A percentile compares a stretch with the other conserved stretches of the same genome.
Evolutionary conservation across 192 early-diverging fungal species (phyloP).

Genomic region (Coemansia sp.): DNA sequence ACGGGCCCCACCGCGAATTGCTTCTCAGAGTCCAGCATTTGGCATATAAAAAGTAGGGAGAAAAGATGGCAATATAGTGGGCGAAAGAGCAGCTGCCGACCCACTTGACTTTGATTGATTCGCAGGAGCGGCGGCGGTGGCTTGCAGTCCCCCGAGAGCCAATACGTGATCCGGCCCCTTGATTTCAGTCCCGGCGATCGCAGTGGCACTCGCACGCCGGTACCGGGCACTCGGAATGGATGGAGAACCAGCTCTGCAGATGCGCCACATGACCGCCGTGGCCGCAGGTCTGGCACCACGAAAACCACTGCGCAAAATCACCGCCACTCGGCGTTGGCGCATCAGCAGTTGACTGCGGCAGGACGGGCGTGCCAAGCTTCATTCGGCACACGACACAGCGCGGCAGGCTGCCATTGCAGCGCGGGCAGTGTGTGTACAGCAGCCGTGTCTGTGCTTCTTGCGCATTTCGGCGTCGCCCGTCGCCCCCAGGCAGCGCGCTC

Average conservation of each 20-base stretch:
- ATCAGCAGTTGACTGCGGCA: slow-evolving; percentile 5
- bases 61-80: no score
- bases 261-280: slow-evolving; percentile 95
- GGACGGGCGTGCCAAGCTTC: slow-evolving; percentile 40
- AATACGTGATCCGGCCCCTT: no score
- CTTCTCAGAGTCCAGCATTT: no score
- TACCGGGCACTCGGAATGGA: slow-evolving; percentile 81
- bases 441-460: slow-evolving; percentile 31
- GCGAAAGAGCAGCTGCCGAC: no score
- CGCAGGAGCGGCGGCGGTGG: no score
- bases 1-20: slow-evolving; percentile 27
- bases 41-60: no score
- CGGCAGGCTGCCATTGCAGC: slow-evolving; percentile 32
- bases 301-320: slow-evolving; percentile 89
- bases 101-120: no score
- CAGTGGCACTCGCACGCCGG: slow-evolving; percentile 67
- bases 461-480: slow-evolving; percentile 15
- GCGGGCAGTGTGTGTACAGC: slow-evolving; percentile 35
- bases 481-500: neutral
- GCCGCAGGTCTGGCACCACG: slow-evolving; percentile 96
- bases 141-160: no score
- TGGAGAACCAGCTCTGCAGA: slow-evolving; percentile 86
- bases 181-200: slow-evolving; percentile 8
- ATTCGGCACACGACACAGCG: slow-evolving; percentile 45
- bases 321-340: slow-evolving; percentile 3